Evolutionary conservation across 2,329 filamentous ascomycete genomes (phyloP), one percentile per base, ranked within the genome.

Genomic region (Zopfia rhizophila): DNA sequence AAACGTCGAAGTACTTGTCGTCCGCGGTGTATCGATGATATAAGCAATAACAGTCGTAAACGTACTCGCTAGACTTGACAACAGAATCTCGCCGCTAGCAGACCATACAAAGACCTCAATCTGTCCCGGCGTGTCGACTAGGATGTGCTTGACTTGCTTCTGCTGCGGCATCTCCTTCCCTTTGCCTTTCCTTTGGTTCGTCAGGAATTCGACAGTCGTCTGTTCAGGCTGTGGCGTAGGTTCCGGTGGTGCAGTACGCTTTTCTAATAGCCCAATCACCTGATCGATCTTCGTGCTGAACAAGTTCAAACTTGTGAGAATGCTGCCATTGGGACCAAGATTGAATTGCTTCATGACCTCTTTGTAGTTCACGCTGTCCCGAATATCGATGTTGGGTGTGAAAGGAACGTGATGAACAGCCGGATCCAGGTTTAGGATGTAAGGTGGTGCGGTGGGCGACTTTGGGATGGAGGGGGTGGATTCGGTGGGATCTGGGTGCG

Each of bases 321-420:
- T 99, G 33, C 92, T 95, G 39, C 94, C 94, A 76, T 99, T 99
- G 7, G 94, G 94, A 0, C 94, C 94, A 0, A 99, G 83, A 68
- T 97, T 97, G 74, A 97, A 97, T 75, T 97, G 92, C 75, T 93
- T 95, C 95, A 99, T 99, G 55, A 99, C 94, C 75, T 99, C 93
- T 72, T 96, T 94, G 80, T 99, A 99, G 82, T 99, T 97, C 72
- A 99, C 93, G 18, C 90, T 94, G 75, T 99, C 94, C 65, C 95
- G 91, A 61, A 99, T 99, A 75, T 99, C 94, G 75, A 99, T 97
- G 74, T 99, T 99, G 72, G 89, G 86, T 60, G 96, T 93, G 68
- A 97, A 99, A 3, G 95, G 94, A 5, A 97, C 89, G 58, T 88
- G 90, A 65, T 92, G 83, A 7, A 99, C 94, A 28, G 95, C 94